Evolutionary conservation across 192 early-diverging fungal genomes (phyloP).

Genomic region (Thoreauomyces humboldtii): DNA sequence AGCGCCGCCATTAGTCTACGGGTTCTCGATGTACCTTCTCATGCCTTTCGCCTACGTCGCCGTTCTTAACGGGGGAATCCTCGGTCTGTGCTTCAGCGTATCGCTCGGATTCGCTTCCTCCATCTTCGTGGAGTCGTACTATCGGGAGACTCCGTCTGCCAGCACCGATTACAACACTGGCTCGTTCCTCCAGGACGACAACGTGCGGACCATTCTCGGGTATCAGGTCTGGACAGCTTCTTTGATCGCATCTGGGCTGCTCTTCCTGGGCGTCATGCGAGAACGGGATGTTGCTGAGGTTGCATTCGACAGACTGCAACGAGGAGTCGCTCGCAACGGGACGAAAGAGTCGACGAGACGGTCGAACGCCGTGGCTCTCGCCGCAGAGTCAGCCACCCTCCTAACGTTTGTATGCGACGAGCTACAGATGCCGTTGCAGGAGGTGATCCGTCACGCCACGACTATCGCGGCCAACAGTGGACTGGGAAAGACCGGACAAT

Average conservation of each 20-base stretch:
- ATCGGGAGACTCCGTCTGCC: neutral
- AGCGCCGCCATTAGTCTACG: neutral
- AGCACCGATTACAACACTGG: too few species aligned
- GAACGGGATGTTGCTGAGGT: too few species aligned
- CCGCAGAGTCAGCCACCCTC: neutral
- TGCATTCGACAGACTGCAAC: too few species aligned
- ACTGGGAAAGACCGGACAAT: too few species aligned
- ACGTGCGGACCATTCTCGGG: too few species aligned
- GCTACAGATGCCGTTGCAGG: neutral
- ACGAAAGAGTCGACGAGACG: too few species aligned
- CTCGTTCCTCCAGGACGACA: too few species aligned
- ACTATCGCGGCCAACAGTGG: neutral
- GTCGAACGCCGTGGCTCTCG: neutral
- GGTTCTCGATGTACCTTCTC: neutral
- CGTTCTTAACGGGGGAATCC: too few species aligned
- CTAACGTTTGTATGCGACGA: slow-evolving; percentile 19
- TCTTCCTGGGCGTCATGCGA: too few species aligned
- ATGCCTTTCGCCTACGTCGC: neutral
- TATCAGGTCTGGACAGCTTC: too few species aligned
- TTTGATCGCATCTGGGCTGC: too few species aligned
- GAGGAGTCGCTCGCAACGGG: too few species aligned
- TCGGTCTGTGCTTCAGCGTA: neutral
- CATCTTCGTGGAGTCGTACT: neutral
- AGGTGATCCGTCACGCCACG: neutral
- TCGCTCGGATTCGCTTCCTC: neutral